These are phyloP conservation scores for Colletotrichum nymphaeae DNA, from an alignment of 2,329 filamentous ascomycete species.

Conservation along the genomic window DNA sequence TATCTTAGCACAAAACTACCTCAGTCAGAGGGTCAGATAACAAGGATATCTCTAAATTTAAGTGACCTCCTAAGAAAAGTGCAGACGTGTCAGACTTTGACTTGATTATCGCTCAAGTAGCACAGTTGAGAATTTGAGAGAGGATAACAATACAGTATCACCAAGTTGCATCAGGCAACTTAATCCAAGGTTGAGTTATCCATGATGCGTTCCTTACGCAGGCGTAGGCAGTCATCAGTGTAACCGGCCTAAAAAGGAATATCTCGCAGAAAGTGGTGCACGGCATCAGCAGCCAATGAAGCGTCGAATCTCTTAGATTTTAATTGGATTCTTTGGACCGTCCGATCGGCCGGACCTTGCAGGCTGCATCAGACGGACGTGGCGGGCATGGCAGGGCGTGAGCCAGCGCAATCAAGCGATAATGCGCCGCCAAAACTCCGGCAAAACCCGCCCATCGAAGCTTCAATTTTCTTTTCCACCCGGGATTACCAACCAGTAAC, in stretches of 20 bases:
- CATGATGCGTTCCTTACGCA: background rate
- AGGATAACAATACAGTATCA: background rate
- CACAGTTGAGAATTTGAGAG: background rate
- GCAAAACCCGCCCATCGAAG: conserved; percentile 24
- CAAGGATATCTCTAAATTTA: background rate
- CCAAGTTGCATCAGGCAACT: background rate
- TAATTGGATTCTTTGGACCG: conserved; percentile 2
- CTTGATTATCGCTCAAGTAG: background rate
- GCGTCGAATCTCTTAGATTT: background rate
- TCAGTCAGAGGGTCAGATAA: background rate
- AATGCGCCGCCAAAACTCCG: conserved; percentile 37
- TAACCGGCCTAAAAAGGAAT: background rate
- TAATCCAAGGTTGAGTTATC: background rate
- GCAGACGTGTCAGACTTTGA: background rate
- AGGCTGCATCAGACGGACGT: background rate
- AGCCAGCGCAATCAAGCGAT: background rate
- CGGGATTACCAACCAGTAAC: conserved; percentile 35
- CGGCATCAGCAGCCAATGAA: conserved; percentile 1
- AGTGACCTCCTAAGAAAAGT: background rate
- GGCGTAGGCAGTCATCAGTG: background rate
- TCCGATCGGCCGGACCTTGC: conserved; percentile 28
- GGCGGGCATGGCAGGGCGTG: too few relatives aligned
- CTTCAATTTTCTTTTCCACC: conserved; percentile 37
- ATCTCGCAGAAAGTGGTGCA: conserved; percentile 17
- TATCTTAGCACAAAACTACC: background rate